Evolutionary conservation across 106 monocot species (phyloP).

Genomic region (Vanilla planifolia): DNA sequence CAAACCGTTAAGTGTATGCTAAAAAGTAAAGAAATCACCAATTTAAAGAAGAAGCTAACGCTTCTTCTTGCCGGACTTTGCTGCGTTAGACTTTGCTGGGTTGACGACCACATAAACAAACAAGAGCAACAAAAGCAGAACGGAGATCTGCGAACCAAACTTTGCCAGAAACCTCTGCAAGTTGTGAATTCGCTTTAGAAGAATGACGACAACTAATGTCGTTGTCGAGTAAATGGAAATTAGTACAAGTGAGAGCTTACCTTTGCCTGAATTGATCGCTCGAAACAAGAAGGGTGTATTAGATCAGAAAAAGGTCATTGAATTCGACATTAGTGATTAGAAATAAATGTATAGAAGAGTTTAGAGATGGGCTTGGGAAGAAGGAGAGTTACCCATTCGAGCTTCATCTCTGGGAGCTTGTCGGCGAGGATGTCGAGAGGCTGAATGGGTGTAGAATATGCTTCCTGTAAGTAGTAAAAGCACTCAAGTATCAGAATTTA

Average conservation of each 20-base stretch:
- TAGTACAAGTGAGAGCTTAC: constrained; percentile 19
- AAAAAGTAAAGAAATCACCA: too few relatives aligned
- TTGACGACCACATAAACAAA: constrained; percentile 63
- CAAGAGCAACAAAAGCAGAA: constrained; percentile 53
- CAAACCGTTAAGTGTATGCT: too few relatives aligned
- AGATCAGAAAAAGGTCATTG: not conserved
- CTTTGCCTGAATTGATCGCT: constrained; percentile 53
- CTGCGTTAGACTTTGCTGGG: constrained; percentile 59
- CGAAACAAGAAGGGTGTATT: not conserved
- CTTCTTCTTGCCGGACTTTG: constrained; percentile 76
- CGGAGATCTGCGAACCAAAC: constrained; percentile 78
- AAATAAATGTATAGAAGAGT: not conserved
- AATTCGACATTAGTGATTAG: not conserved
- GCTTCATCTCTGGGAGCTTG: constrained; percentile 72
- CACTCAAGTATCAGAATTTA: too few relatives aligned
- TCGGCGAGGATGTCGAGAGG: constrained; percentile 93
- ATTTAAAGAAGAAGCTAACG: too few relatives aligned
- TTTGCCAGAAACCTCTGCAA: constrained; percentile 70
- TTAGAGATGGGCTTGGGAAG: not conserved
- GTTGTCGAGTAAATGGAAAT: not conserved
- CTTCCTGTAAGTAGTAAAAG: constrained; percentile 82
- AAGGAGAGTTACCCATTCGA: constrained; percentile 53
- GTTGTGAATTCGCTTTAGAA: not conserved
- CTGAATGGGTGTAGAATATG: constrained; percentile 71
- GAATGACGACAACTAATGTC: not conserved